Evolutionary conservation across 352 stramenopile genomes (phyloP), one percentile per base, ranked within the genome.

Genomic region (Pythium dissotocum): DNA sequence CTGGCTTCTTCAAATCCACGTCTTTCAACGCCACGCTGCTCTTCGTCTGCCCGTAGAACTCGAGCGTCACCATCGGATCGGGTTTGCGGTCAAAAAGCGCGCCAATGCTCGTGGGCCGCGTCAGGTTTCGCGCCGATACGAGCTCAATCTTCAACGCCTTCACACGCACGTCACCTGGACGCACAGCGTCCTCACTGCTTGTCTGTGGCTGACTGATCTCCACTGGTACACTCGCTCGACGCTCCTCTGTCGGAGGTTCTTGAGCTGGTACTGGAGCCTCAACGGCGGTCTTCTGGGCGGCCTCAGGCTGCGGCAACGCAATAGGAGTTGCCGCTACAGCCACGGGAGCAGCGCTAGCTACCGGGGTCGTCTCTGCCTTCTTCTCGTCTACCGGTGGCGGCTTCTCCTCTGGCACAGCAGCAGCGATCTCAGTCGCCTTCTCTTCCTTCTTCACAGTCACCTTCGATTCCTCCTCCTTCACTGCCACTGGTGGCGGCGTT

Each of bases 1-100:
- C 54, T 0, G 64, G 42, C 32, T 82, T 76, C 67, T 78, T 82
- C n/a, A 77, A 42, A 57, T 84, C 72, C 1, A 80, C 69, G 35
- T 82, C 67, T 26, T 80, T 81, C 26, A 82, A 46, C 9, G 67
- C 49, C 2, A 57, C 33, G 13, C 62, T 76, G 4, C 55, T 48
- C 58, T 70, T 76, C 0, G 58, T 30, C 2, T 69, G 48, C 1
- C 77, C 77, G 14, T 62, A 64, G 18, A 81, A 77, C 52, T 81
- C 69, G 4, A 83, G 21, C 1, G 57, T 67, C 16, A 83, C 74
- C 30, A 73, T 71, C 1, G 77, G 77, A 40, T 83, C 77, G 6
- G 77, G 77, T 26, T 76, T 79, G 6, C 77, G 71, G 52, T 83
- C 77, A 36, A 83, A 75, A 5, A 83, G 42, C 1, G 66, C 63